Conservation (phyloP, 129 eudicot genomes). For the Deinandra increscens region DNA sequence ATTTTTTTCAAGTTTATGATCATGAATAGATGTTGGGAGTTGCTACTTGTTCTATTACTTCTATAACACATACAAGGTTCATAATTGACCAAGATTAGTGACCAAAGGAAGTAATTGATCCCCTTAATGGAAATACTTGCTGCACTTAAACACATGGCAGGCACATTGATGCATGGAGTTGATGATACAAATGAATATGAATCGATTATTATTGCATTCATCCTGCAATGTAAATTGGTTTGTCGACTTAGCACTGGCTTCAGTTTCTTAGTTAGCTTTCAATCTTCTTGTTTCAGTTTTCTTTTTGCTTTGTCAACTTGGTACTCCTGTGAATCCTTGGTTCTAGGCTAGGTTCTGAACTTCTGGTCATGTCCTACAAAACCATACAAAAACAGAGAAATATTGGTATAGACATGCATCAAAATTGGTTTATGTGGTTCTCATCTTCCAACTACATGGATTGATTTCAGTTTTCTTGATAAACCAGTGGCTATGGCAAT, state of each 20-base stretch:
- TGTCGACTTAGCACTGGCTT: background rate
- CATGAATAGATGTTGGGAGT: too few species aligned
- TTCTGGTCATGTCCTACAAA: background rate
- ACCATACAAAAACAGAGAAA: background rate
- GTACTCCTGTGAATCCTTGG: background rate
- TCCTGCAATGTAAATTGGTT: background rate
- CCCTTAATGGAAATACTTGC: conserved; percentile 7
- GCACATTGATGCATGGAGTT: background rate
- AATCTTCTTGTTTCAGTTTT: background rate
- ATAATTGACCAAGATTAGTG: background rate
- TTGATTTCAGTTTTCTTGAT: background rate
- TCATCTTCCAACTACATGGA: background rate
- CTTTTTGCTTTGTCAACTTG: background rate
- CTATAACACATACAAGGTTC: too few species aligned
- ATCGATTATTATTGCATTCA: background rate
- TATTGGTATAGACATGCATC: background rate
- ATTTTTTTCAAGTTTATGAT: background rate
- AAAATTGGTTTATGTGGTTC: background rate
- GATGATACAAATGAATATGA: background rate
- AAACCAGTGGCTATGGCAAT: background rate
- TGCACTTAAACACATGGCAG: background rate
- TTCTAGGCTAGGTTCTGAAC: background rate
- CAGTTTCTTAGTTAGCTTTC: background rate
- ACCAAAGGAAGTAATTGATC: background rate
- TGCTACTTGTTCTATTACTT: too few species aligned